Conservation (phyloP, 176 grass and related monocot species). For the Pontederia crassipes region DNA sequence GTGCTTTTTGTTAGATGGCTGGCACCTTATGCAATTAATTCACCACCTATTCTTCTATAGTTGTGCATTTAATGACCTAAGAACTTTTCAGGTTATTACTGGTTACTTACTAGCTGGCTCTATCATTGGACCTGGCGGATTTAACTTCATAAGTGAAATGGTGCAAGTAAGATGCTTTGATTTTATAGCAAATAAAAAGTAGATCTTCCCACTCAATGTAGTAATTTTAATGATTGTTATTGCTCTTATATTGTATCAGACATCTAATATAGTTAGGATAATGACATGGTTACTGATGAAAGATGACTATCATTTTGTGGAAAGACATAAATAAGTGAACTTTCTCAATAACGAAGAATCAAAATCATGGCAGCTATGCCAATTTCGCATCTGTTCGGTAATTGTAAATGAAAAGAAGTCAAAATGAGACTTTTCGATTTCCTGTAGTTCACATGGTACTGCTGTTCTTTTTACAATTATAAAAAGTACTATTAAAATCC, state of each 20-base stretch:
- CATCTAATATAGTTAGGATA: background rate
- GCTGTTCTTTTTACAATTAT: too few species aligned
- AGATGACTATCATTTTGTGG: too few species aligned
- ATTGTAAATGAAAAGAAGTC: too few species aligned
- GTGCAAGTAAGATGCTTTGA: constrained; percentile 93
- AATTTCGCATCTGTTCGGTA: too few species aligned
- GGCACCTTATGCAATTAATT: too few species aligned
- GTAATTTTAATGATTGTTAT: background rate
- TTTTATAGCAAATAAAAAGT: constrained; percentile 19
- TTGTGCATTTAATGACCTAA: constrained; percentile 5
- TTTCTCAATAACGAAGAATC: too few species aligned
- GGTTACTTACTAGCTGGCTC: constrained; percentile 99
- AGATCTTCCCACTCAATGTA: background rate
- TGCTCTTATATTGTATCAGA: background rate
- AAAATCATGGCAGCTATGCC: too few species aligned
- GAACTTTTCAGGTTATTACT: constrained; percentile 75
- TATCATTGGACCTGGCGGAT: constrained; percentile 93
- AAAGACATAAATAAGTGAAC: too few species aligned
- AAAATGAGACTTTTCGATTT: too few species aligned
- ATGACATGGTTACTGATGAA: too few species aligned
- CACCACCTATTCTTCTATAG: background rate
- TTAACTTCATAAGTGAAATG: constrained; percentile 99
- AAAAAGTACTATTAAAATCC: too few species aligned
- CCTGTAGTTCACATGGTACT: too few species aligned
- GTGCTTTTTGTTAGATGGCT: background rate